phyloP scores from a whole-genome alignment of 23 red algal species.

The Gracilaria domingensis region DNA sequence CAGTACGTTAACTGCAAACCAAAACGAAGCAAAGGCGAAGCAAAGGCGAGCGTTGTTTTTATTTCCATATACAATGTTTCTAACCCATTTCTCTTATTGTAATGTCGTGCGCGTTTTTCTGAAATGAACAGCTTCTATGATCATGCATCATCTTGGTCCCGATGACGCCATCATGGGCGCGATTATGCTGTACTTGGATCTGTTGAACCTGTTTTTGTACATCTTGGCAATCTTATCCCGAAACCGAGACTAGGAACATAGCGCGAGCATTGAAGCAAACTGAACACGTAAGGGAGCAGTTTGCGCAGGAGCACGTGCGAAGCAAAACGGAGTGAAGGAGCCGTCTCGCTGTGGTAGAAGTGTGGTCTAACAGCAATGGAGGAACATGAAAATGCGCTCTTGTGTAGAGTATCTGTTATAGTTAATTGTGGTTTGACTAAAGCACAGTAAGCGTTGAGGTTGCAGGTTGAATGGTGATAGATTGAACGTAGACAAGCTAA shows the following conservation, averaged over 20 bases:
- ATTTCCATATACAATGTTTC: background rate
- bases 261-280: background rate
- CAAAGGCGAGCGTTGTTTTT: background rate
- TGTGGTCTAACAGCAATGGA: background rate
- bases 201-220: slow-evolving; percentile 97
- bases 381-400: background rate
- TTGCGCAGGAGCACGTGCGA: background rate
- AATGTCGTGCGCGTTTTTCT: background rate
- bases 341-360: background rate
- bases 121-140: slow-evolving; percentile 55
- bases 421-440: slow-evolving; percentile 2
- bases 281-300: background rate
- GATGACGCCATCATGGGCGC: slow-evolving; percentile 90
- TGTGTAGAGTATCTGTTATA: background rate
- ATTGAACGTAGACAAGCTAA: background rate
- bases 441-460: slow-evolving; percentile 1
- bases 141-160: slow-evolving; percentile 90
- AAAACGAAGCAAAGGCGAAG: background rate
- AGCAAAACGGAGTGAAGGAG: background rate
- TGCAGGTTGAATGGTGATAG: background rate
- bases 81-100: background rate
- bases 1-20: slow-evolving; percentile 44
- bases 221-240: slow-evolving; percentile 90
- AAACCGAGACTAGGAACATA: slow-evolving; percentile 54
- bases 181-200: slow-evolving; percentile 85